Conservation (phyloP, 2,329 filamentous ascomycete species). For the Exophiala spinifera region DNA sequence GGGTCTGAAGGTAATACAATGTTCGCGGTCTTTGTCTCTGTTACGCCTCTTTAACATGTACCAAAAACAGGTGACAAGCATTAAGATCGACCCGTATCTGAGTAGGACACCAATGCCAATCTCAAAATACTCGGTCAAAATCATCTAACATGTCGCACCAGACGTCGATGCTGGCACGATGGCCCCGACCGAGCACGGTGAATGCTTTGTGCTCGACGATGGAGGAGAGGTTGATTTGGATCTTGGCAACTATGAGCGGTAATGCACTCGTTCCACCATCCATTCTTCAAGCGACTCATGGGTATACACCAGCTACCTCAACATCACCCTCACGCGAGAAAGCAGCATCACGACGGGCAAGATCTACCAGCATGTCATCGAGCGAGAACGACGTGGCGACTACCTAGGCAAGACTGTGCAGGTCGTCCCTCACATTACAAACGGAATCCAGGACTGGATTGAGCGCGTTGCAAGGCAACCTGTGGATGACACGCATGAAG, state of each 20-base stretch:
- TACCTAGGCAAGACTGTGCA: constrained; percentile 89
- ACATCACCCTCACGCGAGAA: constrained; percentile 75
- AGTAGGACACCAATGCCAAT: background rate
- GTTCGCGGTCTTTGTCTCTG: background rate
- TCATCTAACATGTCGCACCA: constrained; percentile 57
- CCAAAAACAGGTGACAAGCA: constrained; percentile 51
- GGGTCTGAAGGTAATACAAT: constrained; percentile 57
- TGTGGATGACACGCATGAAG: constrained; percentile 76
- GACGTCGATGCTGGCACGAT: constrained; percentile 68
- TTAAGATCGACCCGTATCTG: constrained; percentile 67
- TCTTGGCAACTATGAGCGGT: constrained; percentile 70
- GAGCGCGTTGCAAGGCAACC: constrained; percentile 79
- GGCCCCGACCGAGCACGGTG: constrained; percentile 73
- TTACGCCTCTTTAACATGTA: background rate
- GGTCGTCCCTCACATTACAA: constrained; percentile 87
- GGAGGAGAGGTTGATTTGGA: constrained; percentile 75
- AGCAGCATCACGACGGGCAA: constrained; percentile 98
- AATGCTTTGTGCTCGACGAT: constrained; percentile 83
- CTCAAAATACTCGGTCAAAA: constrained; percentile 24
- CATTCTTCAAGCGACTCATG: background rate
- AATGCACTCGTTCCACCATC: background rate
- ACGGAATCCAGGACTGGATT: constrained; percentile 91
- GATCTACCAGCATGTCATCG: constrained; percentile 86
- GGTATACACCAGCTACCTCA: constrained; percentile 59
- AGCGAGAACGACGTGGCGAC: constrained; percentile 67